Percentiles rank a stretch among this genome's conserved stretches.
Evolutionary conservation across 805 yeast genomes (phyloP).

Genomic region (Kodamaea nitidulidarum): DNA sequence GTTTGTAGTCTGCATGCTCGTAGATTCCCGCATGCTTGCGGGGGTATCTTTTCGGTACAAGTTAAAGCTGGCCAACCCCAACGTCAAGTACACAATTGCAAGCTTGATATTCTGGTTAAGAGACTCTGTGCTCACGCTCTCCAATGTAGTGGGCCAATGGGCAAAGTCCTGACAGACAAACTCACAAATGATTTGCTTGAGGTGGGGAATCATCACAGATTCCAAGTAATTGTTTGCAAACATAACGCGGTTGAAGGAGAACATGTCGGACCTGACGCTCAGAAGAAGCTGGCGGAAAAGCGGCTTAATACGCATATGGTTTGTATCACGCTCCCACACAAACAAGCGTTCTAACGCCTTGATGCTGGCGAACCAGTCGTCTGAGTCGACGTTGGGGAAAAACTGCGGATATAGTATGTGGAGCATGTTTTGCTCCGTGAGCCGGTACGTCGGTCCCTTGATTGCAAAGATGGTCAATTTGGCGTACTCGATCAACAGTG

Average conservation of each 20-base stretch:
- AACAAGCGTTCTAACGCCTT: constrained; percentile 17
- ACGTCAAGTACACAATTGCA: constrained; percentile 20
- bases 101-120: constrained; percentile 19
- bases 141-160: constrained; percentile 7
- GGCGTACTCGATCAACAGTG: constrained; percentile 31
- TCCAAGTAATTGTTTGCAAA: constrained; percentile 26
- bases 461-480: constrained; percentile 39
- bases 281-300: constrained; percentile 18
- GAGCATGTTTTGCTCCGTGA: constrained; percentile 40
- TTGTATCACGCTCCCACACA: constrained; percentile 9
- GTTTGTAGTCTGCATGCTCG: too few species aligned
- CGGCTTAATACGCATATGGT: constrained; percentile 16
- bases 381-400: constrained; percentile 40
- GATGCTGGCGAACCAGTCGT: constrained; percentile 34
- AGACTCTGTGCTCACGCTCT: background rate
- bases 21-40: too few species aligned
- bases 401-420: constrained; percentile 43
- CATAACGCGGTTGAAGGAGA: constrained; percentile 26
- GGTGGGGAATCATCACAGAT: constrained; percentile 24
- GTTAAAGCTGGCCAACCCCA: constrained; percentile 23
- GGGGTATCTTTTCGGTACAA: background rate
- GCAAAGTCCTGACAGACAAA: constrained; percentile 21
- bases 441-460: constrained; percentile 35
- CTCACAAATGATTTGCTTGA: constrained; percentile 30
- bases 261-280: constrained; percentile 16